Evolutionary conservation across 345 rosid genomes (phyloP), one percentile per base, ranked within the genome.

Genomic region (Turnera subulata): DNA sequence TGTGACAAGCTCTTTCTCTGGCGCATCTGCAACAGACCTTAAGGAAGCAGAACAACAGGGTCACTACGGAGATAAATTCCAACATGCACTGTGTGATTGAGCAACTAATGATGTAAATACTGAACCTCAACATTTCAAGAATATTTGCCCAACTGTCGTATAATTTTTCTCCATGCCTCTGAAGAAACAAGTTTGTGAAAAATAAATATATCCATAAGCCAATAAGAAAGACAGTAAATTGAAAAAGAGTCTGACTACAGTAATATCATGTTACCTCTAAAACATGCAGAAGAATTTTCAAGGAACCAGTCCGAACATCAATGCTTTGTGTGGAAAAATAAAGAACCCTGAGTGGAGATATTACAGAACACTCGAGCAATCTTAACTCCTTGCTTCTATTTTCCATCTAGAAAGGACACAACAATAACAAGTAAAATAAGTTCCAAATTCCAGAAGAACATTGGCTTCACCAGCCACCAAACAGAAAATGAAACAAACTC

Each of bases 231-330:
- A 55, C 50, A 22, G 18, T 9, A n/a, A 70, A 59, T 53, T 12
- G 33, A 70, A 17, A 5, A 38, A 44, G 0, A 38, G 29, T 57
- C 46, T 47, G 38, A 65, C 46, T 44, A 22, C 50, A 16, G 23
- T 57, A 60, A 53, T 43, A 48, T 10, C 62, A 55, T 53, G 20
- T 59, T 82, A 92, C 98, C 99, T 89, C 99, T 65, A 93, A 73
- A 43, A 89, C 84, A 78, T 87, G 97, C 71, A 87, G 84, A 72
- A 93, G 99, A 77, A 93, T 89, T 78, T 93, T 93, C 79, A 93
- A 81, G 25, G 94, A 77, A 37, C 96, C 91, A 63, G 84, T 79
- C 69, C 84, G 87, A 26, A 85, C 85, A 85, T 93, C 97, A 53
- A 63, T 70, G 73, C 73, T 82, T 81, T 83, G 85, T 52, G 90